phyloP scores from a whole-genome alignment of 768 basidiomycete species.

The Lentinula sp. region DNA sequence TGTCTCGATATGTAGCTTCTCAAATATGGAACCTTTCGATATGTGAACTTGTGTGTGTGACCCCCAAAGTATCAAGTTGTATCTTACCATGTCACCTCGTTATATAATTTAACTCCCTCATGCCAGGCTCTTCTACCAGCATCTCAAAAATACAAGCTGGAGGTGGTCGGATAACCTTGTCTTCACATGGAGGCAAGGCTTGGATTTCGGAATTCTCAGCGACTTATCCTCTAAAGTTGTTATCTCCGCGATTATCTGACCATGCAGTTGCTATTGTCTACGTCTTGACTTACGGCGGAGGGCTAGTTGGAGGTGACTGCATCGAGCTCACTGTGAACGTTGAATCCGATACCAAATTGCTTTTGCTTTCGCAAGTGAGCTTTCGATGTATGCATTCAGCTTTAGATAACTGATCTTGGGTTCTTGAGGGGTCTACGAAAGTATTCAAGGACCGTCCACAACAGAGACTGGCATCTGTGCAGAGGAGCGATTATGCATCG shows the following conservation, averaged over 20 bases:
- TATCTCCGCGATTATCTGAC: conserved; percentile 57
- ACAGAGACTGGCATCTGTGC: conserved; percentile 44
- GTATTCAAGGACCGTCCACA: conserved; percentile 80
- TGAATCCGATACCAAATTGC: conserved; percentile 46
- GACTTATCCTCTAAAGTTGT: conserved; percentile 82
- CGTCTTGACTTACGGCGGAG: conserved; percentile 84
- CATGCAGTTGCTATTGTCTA: conserved; percentile 64
- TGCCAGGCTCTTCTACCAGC: conserved; percentile 4
- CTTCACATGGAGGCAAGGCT: conserved; percentile 45
- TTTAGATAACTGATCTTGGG: neutral
- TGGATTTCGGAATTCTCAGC: conserved; percentile 72
- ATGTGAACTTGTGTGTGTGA: neutral
- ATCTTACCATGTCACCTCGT: too few species aligned
- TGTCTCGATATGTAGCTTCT: conserved; percentile 26
- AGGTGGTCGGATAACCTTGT: conserved; percentile 51
- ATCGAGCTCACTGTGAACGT: conserved; percentile 61
- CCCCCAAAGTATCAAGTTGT: too few species aligned
- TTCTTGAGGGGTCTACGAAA: conserved; percentile 80
- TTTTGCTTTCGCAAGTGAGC: conserved; percentile 79
- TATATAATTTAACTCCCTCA: neutral
- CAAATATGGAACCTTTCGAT: conserved; percentile 13
- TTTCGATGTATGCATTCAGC: conserved; percentile 11
- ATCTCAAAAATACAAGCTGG: conserved; percentile 35
- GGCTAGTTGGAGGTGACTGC: conserved; percentile 81
- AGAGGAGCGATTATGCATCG: neutral